Conservation (phyloP, 2,329 filamentous ascomycete species). For the Colletotrichum tropicicola region DNA sequence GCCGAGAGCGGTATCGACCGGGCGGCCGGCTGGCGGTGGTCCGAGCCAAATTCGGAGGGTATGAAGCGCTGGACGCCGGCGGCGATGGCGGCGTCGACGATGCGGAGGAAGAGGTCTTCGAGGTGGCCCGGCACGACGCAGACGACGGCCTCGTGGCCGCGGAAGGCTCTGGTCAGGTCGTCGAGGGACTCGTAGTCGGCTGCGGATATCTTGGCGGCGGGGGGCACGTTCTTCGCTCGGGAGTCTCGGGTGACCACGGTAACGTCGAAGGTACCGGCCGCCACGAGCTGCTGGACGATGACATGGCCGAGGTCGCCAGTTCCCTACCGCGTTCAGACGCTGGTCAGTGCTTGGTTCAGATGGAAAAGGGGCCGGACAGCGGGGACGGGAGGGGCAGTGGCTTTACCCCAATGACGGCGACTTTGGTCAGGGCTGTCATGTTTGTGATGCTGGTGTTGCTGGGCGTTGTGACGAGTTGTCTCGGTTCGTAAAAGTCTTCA, state of each 20-base stretch:
- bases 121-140: constrained; percentile 50
- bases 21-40: constrained; percentile 34
- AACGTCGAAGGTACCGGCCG: constrained; percentile 42
- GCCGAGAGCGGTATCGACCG: constrained; percentile 29
- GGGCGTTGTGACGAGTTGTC: not conserved
- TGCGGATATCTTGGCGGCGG: constrained; percentile 37
- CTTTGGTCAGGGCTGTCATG: not conserved
- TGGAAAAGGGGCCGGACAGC: not conserved
- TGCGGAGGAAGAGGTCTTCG: constrained; percentile 52
- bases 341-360: constrained; percentile 6
- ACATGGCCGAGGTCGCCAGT: constrained; percentile 44
- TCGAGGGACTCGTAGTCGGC: constrained; percentile 47
- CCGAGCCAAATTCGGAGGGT: constrained; percentile 56
- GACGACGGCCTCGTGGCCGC: constrained; percentile 66
- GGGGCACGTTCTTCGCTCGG: constrained; percentile 46
- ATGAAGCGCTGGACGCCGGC: constrained; percentile 64
- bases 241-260: constrained; percentile 45
- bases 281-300: constrained; percentile 39
- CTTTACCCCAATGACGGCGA: constrained; percentile 11
- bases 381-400: not conserved
- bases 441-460: not conserved
- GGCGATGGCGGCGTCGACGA: constrained; percentile 60
- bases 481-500: constrained; percentile 1
- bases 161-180: constrained; percentile 59
- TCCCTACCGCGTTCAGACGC: not conserved